Percentiles rank a stretch among this genome's conserved stretches.
phyloP scores from a whole-genome alignment of 345 rosid genomes.

The Viola odorata region DNA sequence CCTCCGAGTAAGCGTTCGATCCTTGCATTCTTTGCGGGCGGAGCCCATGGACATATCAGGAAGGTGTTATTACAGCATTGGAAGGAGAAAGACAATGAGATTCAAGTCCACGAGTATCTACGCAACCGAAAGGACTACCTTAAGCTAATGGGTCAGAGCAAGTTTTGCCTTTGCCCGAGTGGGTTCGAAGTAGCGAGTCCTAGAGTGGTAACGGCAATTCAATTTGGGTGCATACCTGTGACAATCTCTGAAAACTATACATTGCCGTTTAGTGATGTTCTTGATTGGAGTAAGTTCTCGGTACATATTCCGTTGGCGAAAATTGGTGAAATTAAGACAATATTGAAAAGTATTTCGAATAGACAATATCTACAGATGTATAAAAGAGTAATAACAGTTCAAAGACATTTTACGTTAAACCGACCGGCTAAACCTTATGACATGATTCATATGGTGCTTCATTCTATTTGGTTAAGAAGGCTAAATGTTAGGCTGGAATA shows the following conservation, averaged over 20 bases:
- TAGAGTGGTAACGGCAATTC: constrained; percentile 38
- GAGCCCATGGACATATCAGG: constrained; percentile 53
- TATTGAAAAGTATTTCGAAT: constrained; percentile 35
- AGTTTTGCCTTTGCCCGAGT: constrained; percentile 62
- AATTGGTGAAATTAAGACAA: constrained; percentile 40
- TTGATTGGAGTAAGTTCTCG: constrained; percentile 45
- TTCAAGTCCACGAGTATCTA: constrained; percentile 50
- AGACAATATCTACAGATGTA: constrained; percentile 35
- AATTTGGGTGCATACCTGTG: constrained; percentile 43
- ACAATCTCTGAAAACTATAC: constrained; percentile 38
- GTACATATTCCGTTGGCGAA: constrained; percentile 31
- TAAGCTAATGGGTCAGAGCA: constrained; percentile 42
- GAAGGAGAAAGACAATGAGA: constrained; percentile 54
- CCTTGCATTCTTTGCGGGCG: constrained; percentile 67
- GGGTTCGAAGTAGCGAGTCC: constrained; percentile 68
- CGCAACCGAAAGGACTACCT: constrained; percentile 31
- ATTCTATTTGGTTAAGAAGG: constrained; percentile 58
- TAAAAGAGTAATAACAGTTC: constrained; percentile 31
- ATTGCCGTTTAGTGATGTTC: constrained; percentile 47
- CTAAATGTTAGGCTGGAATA: constrained; percentile 32
- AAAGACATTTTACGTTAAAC: constrained; percentile 46
- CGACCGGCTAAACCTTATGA: constrained; percentile 49
- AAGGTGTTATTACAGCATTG: constrained; percentile 42
- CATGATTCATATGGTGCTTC: constrained; percentile 51
- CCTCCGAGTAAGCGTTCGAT: constrained; percentile 33